A percentile compares a stretch with the other conserved stretches of the same genome.
phyloP scores from a whole-genome alignment of 2,329 filamentous ascomycete species.

The Talaromyces sp. region DNA sequence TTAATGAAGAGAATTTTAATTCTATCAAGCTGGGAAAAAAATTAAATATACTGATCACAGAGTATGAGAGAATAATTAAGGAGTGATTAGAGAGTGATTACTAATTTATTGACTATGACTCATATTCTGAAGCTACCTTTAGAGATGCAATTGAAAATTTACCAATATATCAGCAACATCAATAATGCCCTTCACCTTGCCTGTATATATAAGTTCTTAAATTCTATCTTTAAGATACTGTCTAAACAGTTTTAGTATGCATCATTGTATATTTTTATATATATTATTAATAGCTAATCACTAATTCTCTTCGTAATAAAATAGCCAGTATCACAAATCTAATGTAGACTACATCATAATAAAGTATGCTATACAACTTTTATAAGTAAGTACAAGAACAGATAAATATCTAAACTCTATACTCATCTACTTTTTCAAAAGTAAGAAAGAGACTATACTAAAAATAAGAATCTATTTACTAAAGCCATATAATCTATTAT shows the following conservation, averaged over 20 bases:
- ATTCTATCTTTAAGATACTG: background rate
- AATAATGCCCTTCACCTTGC: constrained; percentile 7
- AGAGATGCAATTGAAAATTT: background rate
- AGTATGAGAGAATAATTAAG: too few species aligned
- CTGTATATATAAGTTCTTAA: background rate
- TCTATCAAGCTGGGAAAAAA: too few species aligned
- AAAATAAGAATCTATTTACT: background rate
- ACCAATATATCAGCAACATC: background rate
- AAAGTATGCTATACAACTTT: background rate
- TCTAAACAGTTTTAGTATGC: background rate
- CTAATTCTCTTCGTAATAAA: background rate
- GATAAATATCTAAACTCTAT: background rate
- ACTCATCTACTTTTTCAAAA: background rate
- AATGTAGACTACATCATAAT: background rate
- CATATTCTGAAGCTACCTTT: background rate
- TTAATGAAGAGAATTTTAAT: too few species aligned
- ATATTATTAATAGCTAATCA: background rate
- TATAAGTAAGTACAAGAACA: background rate
- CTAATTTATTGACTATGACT: too few species aligned
- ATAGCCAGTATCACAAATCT: constrained; percentile 1
- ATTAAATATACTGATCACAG: too few species aligned
- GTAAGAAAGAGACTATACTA: background rate
- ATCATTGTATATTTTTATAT: constrained; percentile 1
- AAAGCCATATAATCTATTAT: constrained; percentile 3
- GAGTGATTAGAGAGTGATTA: too few species aligned